These are phyloP conservation scores for Aspergillus sp. DNA, from an alignment of 2,329 filamentous ascomycete genomes.

Conservation along the genomic window DNA sequence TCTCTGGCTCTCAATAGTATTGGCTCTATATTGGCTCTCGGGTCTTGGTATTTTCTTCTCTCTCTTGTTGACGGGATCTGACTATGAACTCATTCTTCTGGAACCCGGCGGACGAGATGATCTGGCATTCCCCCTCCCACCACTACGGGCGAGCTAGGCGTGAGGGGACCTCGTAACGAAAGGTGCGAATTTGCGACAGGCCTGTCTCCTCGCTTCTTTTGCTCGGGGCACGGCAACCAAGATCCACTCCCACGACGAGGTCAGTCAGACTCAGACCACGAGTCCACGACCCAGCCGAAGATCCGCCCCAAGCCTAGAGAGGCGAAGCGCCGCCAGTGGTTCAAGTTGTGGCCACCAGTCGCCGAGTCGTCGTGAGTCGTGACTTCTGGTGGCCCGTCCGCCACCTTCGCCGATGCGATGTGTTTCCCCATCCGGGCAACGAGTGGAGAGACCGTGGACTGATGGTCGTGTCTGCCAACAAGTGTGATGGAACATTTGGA, in stretches of 20 bases:
- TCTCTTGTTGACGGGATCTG: not conserved
- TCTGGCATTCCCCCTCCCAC: not conserved
- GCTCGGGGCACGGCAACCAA: conserved; percentile 15
- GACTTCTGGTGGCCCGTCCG: conserved; percentile 14
- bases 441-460: conserved; percentile 12
- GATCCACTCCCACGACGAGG: conserved; percentile 17
- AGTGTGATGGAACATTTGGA: conserved; percentile 3
- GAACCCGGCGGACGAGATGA: not conserved
- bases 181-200: not conserved
- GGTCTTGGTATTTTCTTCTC: conserved; percentile 8
- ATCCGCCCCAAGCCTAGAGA: conserved; percentile 6
- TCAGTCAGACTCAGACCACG: conserved; percentile 6
- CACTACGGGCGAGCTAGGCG: not conserved
- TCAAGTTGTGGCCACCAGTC: not conserved
- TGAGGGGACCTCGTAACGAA: not conserved
- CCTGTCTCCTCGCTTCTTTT: conserved; percentile 1
- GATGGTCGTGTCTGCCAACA: not conserved
- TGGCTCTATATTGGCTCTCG: conserved; percentile 8
- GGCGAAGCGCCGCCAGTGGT: conserved; percentile 19
- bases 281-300: not conserved
- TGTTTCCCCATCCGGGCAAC: conserved; percentile 21
- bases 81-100: not conserved
- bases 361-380: not conserved
- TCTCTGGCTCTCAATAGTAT: conserved; percentile 11
- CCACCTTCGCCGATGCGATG: conserved; percentile 5